Evolutionary conservation across 192 early-diverging fungal species (phyloP), one percentile per base, ranked within the genome.

Genomic region (Backusella circina): DNA sequence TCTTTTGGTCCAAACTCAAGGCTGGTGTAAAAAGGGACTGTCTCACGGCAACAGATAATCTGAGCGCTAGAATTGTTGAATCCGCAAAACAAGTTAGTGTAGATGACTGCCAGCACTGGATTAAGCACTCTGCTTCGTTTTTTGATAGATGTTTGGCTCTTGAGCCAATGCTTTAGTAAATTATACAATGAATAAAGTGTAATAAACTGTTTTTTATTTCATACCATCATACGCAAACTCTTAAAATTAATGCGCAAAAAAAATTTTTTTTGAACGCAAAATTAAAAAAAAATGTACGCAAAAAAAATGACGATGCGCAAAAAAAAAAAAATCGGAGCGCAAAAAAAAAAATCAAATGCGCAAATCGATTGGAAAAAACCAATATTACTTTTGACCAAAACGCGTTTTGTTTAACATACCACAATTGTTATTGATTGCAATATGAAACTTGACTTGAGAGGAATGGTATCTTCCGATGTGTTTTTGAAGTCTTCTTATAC

Each of bases 1-100:
- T 75, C n/a, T 75, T 67, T 33, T 80, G 79, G 79, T 72, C 79
- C 72, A 75, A 80, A 54, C 37, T 80, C 9, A 75, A 75, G 38
- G 66, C 65, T 67, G 28, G 41, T 18, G 15, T 75, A 7, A 74
- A n/a, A 36, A 61, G 73, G 33, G 47, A 73, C 12, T 41, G 41
- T 15, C 50, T 73, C n/a, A 74, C 64, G 26, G 65, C 28, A 57
- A 33, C 65, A 9, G 73, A 67, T 18, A 33, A 67, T 57, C 41
- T 67, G 38, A 50, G 73, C 36, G 73, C 5, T 69, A 69, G 67
- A 69, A 69, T 69, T 31, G 32, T 69, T 30, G 67, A 69, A 38
- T 69, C 67, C 5, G 37, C 35, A 41, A 69, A 38, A 35, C 16
- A 4, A 26, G 67, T 69, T 69, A 5, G 36, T 37, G 36, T 37